Conservation (phyloP, 1,284 basidiomycete genomes). For the Ceratobasidium sp. region DNA sequence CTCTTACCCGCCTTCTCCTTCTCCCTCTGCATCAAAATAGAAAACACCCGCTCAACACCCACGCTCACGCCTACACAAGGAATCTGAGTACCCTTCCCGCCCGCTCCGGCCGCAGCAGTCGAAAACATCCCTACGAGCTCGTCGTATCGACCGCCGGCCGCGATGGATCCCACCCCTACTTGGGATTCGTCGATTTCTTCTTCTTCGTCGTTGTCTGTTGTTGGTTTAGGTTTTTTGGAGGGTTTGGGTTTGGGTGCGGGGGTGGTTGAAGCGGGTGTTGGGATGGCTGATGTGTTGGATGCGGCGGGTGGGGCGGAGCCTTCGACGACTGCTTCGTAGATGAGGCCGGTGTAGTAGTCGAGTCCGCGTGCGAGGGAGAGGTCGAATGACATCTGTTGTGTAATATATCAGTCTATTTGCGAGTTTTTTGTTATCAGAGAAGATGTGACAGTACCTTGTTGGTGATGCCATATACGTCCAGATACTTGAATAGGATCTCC, state of each 20-base stretch:
- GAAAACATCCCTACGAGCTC: conserved; percentile 96
- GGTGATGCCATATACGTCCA: conserved; percentile 74
- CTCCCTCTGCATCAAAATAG: conserved; percentile 90
- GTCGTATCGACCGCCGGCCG: conserved; percentile 97
- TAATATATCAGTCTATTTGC: conserved; percentile 29
- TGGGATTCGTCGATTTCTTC: conserved; percentile 94
- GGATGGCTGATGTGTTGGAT: conserved; percentile 68
- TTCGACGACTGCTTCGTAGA: conserved; percentile 96
- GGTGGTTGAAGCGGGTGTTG: conserved; percentile 62
- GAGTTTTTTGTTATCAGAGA: too few species aligned
- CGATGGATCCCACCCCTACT: conserved; percentile 97
- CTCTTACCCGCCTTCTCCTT: too few species aligned
- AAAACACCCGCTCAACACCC: conserved; percentile 96
- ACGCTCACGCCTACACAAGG: conserved; percentile 96
- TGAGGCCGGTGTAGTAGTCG: conserved; percentile 99
- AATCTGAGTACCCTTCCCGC: conserved; percentile 68
- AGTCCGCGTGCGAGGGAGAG: conserved; percentile 95
- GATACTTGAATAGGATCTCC: conserved; percentile 86
- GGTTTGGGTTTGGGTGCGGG: conserved; percentile 67
- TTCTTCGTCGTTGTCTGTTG: conserved; percentile 75
- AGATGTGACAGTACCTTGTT: too few species aligned
- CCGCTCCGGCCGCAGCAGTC: conserved; percentile 76
- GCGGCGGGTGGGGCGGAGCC: conserved; percentile 89
- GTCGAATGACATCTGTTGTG: conserved; percentile 90
- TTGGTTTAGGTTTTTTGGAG: conserved; percentile 55